Conservation (phyloP, 106 monocot species). For the Dioscorea zingiberensis region DNA sequence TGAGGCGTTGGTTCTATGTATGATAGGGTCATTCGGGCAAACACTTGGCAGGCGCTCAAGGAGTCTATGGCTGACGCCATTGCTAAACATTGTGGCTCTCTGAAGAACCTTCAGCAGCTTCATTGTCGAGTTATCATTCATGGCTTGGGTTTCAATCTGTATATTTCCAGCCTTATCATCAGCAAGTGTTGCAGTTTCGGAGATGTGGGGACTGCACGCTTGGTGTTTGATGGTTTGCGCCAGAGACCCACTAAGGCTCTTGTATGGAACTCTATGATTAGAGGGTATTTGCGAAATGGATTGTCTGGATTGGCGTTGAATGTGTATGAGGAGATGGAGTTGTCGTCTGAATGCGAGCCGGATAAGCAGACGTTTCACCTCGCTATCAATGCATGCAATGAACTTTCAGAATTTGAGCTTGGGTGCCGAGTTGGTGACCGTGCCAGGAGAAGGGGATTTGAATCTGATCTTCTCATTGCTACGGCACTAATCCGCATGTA, state of each 20-base stretch:
- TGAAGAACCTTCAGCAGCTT: constrained; percentile 18
- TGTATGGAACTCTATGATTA: constrained; percentile 64
- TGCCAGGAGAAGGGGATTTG: constrained; percentile 23
- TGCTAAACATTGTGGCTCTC: constrained; percentile 6
- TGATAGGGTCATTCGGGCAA: too few relatives aligned
- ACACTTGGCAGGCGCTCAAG: constrained; percentile 45
- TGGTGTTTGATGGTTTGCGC: constrained; percentile 22
- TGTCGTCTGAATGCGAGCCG: constrained; percentile 10
- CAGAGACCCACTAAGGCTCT: constrained; percentile 35
- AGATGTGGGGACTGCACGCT: constrained; percentile 14
- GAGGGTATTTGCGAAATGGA: constrained; percentile 31
- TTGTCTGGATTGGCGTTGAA: constrained; percentile 22
- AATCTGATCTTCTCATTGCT: constrained; percentile 39
- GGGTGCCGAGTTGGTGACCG: constrained; percentile 20
- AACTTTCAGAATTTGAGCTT: constrained; percentile 28
- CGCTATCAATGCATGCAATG: constrained; percentile 42
- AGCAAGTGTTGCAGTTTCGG: constrained; percentile 41
- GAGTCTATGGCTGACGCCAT: constrained; percentile 53
- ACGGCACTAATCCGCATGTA: constrained; percentile 49
- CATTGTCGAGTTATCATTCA: constrained; percentile 35
- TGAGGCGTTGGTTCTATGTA: too few relatives aligned
- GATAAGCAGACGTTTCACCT: constrained; percentile 55
- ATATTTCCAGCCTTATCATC: constrained; percentile 46
- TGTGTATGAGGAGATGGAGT: constrained; percentile 33
- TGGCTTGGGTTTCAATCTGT: constrained; percentile 51